These are phyloP conservation scores for Hypholoma sublateritium DNA, from an alignment of 768 basidiomycete species.

Conservation along the genomic window DNA sequence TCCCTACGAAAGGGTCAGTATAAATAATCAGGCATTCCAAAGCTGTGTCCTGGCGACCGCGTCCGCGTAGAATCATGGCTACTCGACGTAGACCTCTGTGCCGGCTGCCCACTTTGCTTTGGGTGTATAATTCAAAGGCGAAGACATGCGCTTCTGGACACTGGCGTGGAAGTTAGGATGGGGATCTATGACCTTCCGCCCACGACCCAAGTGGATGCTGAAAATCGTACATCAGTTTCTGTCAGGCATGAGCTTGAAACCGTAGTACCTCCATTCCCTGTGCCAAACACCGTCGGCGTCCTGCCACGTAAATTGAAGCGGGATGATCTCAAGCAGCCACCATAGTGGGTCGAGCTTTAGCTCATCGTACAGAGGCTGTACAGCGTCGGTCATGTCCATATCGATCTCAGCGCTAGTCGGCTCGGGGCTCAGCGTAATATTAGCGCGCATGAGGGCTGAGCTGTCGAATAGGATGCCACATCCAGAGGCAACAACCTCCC, in stretches of 20 bases:
- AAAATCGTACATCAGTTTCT: not conserved
- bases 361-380: conserved; percentile 55
- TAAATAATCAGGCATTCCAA: not conserved
- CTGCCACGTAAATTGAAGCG: conserved; percentile 54
- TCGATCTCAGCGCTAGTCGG: conserved; percentile 14
- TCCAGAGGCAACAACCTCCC: conserved; percentile 54
- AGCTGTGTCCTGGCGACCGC: not conserved
- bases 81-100: conserved; percentile 45
- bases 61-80: not conserved
- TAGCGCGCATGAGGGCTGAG: conserved; percentile 42
- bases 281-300: conserved; percentile 57
- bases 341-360: conserved; percentile 46
- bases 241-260: not conserved
- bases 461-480: conserved; percentile 62
- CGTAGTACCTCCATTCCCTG: conserved; percentile 46
- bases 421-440: conserved; percentile 28
- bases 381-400: conserved; percentile 36
- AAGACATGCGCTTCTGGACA: conserved; percentile 58
- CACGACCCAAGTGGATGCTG: conserved; percentile 58
- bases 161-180: conserved; percentile 62
- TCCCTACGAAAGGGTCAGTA: not conserved
- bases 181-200: conserved; percentile 45
- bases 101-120: conserved; percentile 49
- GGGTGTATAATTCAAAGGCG: conserved; percentile 54
- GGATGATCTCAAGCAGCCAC: conserved; percentile 76